Base-by-base conservation (phyloP, 2,329 filamentous ascomycete species). In the Penicillium crustosum region DNA sequence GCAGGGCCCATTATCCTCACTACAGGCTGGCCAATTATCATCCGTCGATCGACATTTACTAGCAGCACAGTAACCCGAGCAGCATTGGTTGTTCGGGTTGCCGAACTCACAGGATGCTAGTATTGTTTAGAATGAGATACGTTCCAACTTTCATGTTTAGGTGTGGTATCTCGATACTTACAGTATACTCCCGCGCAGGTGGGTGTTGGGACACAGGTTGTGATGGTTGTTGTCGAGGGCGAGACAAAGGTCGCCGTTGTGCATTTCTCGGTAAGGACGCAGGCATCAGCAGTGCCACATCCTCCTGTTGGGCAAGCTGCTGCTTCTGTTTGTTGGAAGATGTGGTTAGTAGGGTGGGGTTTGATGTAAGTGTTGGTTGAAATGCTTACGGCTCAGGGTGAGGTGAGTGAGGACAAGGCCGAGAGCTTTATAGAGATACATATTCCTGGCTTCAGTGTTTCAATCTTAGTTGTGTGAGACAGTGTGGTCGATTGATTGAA, bases 1-100 rank as follows among this genome's bases (percentile, higher is more conserved):
- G 29, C 68, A 71, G 21, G 62, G 58, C 10, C 65, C 66, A 39
- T 61, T 53, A 53, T 71, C 68, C 56, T 72, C 70, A 6, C 61
- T 61, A 23, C 70, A 71, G 10, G 35, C 44, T 0, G 70, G 68
- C 68, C 68, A 71, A n/a, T 66, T 51, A 3, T 58, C 35, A 52
- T 71, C 68, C 1, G 69, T 71, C 19, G 66, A 59, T 23, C 70
- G 64, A 52, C 70, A 71, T 29, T 66, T 67, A 2, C 55, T 69
- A 3, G 68, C 70, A 5, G 68, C 69, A 21, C 70, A 71, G 41
- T 70, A 70, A 10, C 62, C 64, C 3, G 69, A 71, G 61, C 69
- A 73, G 53, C 69, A 71, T 41, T 54, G 52, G 4, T 54, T 63
- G 6, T 60, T 29, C 4, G 55, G 56, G 39, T 49, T 48, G 31